Base-by-base conservation (phyloP, 768 basidiomycete genomes). In the Amanita jacksonii region DNA sequence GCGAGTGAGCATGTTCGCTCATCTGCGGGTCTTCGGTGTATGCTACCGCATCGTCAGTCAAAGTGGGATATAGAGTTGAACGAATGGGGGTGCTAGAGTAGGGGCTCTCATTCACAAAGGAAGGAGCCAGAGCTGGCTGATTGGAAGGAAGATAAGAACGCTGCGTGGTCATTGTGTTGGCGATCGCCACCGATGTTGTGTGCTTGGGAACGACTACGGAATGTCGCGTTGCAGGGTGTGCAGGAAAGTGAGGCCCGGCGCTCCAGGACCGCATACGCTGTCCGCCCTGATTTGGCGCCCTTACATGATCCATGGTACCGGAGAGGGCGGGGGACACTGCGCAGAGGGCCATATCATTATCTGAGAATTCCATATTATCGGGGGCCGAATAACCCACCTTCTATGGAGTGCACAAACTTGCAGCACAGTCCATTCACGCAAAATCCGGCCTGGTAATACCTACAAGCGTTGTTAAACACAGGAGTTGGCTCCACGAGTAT, bases 381-480 rank as follows among this genome's bases (percentile, higher is more conserved):
- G 25, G 8, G 0, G n/a, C 22, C n/a, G n/a, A n/a, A n/a, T n/a
- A 15, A 36, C 38, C 8, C 13, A 41, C 38, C 46, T 41, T 41
- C 46, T 18, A 27, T 23, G 9, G 38, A 12, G 19, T 34, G 45
- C 8, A 25, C 56, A 48, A 55, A 65, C 40, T 57, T 55, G 52
- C 63, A 66, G 41, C 47, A 52, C 8, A 51, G 33, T 8, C 60
- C 62, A 42, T 62, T 60, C 18, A 49, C 53, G 51, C 63, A 64
- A 38, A 49, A 53, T 6, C 62, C 62, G 12, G 52, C 48, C 18
- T 53, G 43, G 45, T 49, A 62, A 48, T 59, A 63, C 34, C 55
- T 55, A 48, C 63, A 64, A 7, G 49, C 38, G 19, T 50, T 58
- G 10, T 46, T 54, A 16, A 55, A 34, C 8, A 51, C 30, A 6